These are phyloP conservation scores for Rhynchosporium graminicola DNA, from an alignment of 2,329 filamentous ascomycete species.

Conservation along the genomic window DNA sequence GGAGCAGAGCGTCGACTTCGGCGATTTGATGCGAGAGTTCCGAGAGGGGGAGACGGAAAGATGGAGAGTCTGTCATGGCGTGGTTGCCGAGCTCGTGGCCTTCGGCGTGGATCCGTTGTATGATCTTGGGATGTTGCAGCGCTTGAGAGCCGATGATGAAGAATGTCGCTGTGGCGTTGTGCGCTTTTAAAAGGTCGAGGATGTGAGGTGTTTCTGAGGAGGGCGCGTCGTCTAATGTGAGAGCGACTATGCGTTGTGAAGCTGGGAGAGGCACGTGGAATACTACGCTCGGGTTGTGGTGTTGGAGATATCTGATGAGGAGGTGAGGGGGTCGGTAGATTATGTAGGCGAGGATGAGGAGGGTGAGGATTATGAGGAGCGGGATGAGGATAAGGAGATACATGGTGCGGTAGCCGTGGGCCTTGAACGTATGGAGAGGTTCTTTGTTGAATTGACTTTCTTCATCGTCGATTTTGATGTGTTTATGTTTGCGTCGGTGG, in stretches of 20 bases:
- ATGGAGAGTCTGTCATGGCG: constrained; percentile 84
- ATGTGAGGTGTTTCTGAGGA: constrained; percentile 72
- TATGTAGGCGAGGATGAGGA: constrained; percentile 57
- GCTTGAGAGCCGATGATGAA: constrained; percentile 86
- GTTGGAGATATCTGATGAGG: constrained; percentile 70
- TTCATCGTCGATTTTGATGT: constrained; percentile 41
- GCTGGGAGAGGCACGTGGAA: constrained; percentile 65
- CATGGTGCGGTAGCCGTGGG: constrained; percentile 2
- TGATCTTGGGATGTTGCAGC: constrained; percentile 52
- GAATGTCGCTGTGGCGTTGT: constrained; percentile 77
- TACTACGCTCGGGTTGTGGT: constrained; percentile 75
- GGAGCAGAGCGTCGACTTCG: constrained; percentile 57
- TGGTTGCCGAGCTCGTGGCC: constrained; percentile 83
- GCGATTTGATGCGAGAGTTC: constrained; percentile 64
- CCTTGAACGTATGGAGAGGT: background rate
- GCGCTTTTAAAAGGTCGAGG: constrained; percentile 62
- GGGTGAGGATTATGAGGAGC: constrained; percentile 26
- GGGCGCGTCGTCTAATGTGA: constrained; percentile 87
- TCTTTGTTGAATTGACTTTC: constrained; percentile 25
- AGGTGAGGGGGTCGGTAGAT: constrained; percentile 80
- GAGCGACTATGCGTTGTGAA: constrained; percentile 66
- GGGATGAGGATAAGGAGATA: constrained; percentile 29
- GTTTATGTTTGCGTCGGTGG: constrained; percentile 24
- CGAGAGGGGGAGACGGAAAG: constrained; percentile 57
- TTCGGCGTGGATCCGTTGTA: constrained; percentile 58